Conservation (phyloP, 768 basidiomycete genomes). For the Ramaria sp. region DNA sequence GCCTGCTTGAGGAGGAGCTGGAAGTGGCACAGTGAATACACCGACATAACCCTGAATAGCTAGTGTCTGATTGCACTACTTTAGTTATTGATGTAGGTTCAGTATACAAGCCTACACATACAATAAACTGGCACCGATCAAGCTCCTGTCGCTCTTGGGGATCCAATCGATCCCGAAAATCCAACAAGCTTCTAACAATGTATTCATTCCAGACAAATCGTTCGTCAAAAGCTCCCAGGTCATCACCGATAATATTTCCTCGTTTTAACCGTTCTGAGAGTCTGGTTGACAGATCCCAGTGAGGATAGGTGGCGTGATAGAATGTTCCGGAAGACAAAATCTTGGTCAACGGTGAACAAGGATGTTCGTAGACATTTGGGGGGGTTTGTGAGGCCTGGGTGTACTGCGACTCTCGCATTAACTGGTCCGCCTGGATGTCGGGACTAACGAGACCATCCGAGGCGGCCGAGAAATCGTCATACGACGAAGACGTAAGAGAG, state of each 20-base stretch:
- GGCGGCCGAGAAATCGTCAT: conserved; percentile 62
- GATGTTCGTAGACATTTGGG: conserved; percentile 67
- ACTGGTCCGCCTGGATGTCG: conserved; percentile 27
- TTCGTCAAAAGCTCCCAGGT: conserved; percentile 60
- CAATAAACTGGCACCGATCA: conserved; percentile 78
- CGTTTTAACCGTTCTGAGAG: conserved; percentile 58
- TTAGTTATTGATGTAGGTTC: neutral
- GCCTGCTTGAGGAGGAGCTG: conserved; percentile 66
- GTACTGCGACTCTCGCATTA: conserved; percentile 39
- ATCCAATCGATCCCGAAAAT: conserved; percentile 77
- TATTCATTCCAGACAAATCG: conserved; percentile 95
- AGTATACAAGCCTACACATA: conserved; percentile 26
- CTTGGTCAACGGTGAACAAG: conserved; percentile 81
- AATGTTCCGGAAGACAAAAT: conserved; percentile 88
- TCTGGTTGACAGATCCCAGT: conserved; percentile 86
- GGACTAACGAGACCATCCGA: conserved; percentile 45
- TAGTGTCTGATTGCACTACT: conserved; percentile 50
- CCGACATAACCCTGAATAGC: conserved; percentile 94
- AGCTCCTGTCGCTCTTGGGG: conserved; percentile 57
- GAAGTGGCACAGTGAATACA: conserved; percentile 65
- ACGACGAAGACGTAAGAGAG: conserved; percentile 71
- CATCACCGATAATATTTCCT: conserved; percentile 30
- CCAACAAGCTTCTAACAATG: conserved; percentile 75
- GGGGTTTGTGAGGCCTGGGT: conserved; percentile 9
- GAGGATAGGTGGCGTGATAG: conserved; percentile 76